Conservation (phyloP, 164 flowering plant species). For the Piper betle region DNA sequence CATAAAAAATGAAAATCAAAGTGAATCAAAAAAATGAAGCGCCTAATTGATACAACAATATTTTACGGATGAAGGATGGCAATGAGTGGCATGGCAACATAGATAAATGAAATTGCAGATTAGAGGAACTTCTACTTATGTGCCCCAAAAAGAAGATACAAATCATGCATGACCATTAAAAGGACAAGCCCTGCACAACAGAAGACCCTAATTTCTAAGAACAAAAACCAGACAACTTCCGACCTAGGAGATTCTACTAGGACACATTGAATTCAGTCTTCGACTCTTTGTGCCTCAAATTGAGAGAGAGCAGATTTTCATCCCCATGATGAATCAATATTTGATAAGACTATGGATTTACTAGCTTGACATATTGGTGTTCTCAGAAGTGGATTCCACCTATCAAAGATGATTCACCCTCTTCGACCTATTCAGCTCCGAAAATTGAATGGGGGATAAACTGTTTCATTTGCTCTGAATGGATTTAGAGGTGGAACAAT, state of each 20-base stretch:
- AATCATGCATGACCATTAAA: not conserved
- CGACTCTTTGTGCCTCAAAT: not conserved
- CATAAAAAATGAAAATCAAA: not conserved
- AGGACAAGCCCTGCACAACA: not conserved
- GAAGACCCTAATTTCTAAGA: too few species aligned
- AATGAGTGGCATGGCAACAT: too few species aligned
- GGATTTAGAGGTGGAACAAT: slow-evolving; percentile 56
- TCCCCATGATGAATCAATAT: slow-evolving; percentile 26
- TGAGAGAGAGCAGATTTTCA: slow-evolving; percentile 7
- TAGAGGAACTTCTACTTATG: not conserved
- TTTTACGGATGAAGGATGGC: too few species aligned
- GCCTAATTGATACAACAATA: too few species aligned
- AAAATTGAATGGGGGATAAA: slow-evolving; percentile 24
- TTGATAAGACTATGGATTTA: slow-evolving; percentile 29
- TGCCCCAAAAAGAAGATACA: not conserved
- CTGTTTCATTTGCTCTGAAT: slow-evolving; percentile 21
- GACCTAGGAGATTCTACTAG: too few species aligned
- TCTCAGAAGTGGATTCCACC: slow-evolving; percentile 74
- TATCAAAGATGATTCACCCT: slow-evolving; percentile 77
- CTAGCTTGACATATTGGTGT: slow-evolving; percentile 40
- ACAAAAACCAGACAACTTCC: too few species aligned
- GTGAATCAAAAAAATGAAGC: not conserved
- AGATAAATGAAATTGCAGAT: not conserved
- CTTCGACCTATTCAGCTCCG: slow-evolving; percentile 92
- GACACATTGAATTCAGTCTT: too few species aligned